Evolutionary conservation across 768 basidiomycete genomes (phyloP).

Genomic region (Pleurotus platypus): DNA sequence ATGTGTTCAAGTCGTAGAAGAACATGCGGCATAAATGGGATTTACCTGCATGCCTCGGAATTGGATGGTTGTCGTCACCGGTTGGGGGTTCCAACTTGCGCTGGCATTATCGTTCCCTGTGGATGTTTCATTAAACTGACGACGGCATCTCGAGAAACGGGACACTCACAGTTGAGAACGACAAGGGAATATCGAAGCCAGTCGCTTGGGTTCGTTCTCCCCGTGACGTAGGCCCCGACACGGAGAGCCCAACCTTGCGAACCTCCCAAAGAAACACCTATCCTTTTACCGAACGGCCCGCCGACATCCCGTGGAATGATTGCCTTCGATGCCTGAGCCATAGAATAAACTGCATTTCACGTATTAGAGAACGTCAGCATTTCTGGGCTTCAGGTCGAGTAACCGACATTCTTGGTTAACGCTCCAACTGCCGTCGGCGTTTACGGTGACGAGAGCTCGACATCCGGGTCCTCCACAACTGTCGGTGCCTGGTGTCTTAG

Average conservation of each 20-base stretch:
- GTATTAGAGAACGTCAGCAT: neutral
- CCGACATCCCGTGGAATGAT: constrained; percentile 63
- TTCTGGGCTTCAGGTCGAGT: neutral
- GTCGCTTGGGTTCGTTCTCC: constrained; percentile 47
- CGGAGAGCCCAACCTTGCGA: constrained; percentile 50
- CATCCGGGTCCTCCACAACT: constrained; percentile 64
- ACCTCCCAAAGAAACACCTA: constrained; percentile 62
- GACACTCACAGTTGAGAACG: constrained; percentile 59
- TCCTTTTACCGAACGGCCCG: constrained; percentile 67
- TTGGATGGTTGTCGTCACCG: constrained; percentile 56
- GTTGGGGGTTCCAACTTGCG: constrained; percentile 50
- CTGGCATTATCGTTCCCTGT: constrained; percentile 47
- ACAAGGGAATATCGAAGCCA: constrained; percentile 68
- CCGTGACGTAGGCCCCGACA: constrained; percentile 65
- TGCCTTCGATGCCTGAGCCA: constrained; percentile 76
- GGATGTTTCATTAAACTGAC: neutral
- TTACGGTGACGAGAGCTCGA: constrained; percentile 63
- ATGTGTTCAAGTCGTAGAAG: neutral
- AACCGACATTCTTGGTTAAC: constrained; percentile 71
- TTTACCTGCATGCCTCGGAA: constrained; percentile 60
- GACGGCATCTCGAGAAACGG: neutral
- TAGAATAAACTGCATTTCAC: constrained; percentile 49
- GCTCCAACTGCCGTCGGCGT: constrained; percentile 56
- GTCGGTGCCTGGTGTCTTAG: constrained; percentile 58
- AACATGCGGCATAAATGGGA: neutral